Conservation (phyloP, 768 basidiomycete genomes). For the Boletus tylopilopsis region DNA sequence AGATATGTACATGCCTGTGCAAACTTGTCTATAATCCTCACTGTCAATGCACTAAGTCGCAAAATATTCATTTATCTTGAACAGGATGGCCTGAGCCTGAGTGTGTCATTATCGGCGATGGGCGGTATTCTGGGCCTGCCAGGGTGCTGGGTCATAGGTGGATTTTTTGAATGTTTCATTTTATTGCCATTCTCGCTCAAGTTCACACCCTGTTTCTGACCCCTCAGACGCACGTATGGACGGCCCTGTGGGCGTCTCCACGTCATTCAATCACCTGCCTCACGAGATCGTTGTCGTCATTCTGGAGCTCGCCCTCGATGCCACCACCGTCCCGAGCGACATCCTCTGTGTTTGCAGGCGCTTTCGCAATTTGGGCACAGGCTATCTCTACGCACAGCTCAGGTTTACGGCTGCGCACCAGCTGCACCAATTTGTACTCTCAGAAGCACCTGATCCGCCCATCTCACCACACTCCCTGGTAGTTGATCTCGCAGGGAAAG, state of each 20-base stretch:
- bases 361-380: slow-evolving; percentile 20
- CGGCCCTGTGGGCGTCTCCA: neutral
- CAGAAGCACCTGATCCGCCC: slow-evolving; percentile 5
- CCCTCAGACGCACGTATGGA: neutral
- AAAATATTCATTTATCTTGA: neutral
- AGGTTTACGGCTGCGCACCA: slow-evolving; percentile 24
- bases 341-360: slow-evolving; percentile 21
- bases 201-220: slow-evolving; percentile 10
- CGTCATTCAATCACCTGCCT: slow-evolving; percentile 19
- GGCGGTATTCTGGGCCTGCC: too few species aligned
- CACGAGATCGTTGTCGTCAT: slow-evolving; percentile 21
- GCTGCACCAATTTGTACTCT: slow-evolving; percentile 14
- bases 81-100: too few species aligned
- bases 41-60: neutral
- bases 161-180: too few species aligned
- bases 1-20: slow-evolving; percentile 2
- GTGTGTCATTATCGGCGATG: too few species aligned
- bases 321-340: slow-evolving; percentile 11
- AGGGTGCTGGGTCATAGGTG: neutral
- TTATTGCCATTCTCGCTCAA: too few species aligned
- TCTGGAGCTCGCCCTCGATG: slow-evolving; percentile 13
- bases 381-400: slow-evolving; percentile 25
- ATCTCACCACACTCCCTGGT: slow-evolving; percentile 27
- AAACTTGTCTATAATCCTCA: neutral
- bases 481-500: slow-evolving; percentile 30